Conservation (phyloP, 257 asterid species). For the Ligustrum vulgare region DNA sequence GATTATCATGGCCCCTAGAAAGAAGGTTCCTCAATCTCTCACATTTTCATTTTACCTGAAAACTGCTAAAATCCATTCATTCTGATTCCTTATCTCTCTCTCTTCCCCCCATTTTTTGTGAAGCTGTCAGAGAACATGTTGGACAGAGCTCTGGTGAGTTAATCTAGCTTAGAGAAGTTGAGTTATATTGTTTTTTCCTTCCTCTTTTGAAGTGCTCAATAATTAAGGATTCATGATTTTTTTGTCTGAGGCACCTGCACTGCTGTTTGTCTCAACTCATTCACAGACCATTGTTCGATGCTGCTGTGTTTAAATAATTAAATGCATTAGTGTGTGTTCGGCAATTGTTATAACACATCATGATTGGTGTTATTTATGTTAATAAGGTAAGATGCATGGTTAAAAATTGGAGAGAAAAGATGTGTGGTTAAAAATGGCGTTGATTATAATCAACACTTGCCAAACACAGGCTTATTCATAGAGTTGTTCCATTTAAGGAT, state of each 20-base stretch:
- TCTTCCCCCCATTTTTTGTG: conserved; percentile 12
- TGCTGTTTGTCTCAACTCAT: background rate
- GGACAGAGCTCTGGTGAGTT: conserved; percentile 86
- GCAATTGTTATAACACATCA: too few relatives aligned
- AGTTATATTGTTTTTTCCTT: background rate
- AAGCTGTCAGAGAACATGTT: conserved; percentile 75
- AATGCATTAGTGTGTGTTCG: too few relatives aligned
- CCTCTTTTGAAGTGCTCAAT: background rate
- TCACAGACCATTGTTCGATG: background rate
- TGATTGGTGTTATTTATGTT: too few relatives aligned
- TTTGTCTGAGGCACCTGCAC: background rate
- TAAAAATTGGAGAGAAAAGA: too few relatives aligned
- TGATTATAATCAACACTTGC: too few relatives aligned
- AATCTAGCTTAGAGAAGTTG: conserved; percentile 12
- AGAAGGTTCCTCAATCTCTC: conserved; percentile 49
- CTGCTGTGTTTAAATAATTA: too few relatives aligned
- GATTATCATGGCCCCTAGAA: conserved; percentile 79
- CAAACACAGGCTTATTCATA: too few relatives aligned
- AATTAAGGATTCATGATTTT: background rate
- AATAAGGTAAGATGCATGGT: too few relatives aligned
- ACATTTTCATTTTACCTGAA: conserved; percentile 4
- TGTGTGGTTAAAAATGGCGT: too few relatives aligned
- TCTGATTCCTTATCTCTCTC: conserved; percentile 27
- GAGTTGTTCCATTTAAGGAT: background rate
- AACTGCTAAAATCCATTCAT: conserved; percentile 15